Evolutionary conservation across 2,329 filamentous ascomycete genomes (phyloP).

Genomic region (Arthroderma sp.): DNA sequence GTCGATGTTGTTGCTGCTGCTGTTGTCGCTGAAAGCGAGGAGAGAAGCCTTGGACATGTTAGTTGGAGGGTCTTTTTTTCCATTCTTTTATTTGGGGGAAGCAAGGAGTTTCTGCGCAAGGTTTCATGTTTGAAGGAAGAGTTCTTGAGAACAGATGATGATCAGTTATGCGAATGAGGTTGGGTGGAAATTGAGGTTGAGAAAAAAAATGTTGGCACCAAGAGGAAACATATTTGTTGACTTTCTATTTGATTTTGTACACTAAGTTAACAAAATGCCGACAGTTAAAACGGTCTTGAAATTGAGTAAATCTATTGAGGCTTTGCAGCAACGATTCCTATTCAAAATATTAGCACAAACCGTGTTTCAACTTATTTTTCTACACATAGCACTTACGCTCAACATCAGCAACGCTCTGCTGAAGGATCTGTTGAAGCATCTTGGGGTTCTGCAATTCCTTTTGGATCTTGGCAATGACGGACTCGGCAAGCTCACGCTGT

Average conservation of each 20-base stretch:
- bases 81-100: neutral
- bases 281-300: slow-evolving; percentile 3
- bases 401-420: slow-evolving; percentile 90
- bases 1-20: too few relatives aligned
- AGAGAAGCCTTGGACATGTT: too few relatives aligned
- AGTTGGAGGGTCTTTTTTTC: too few relatives aligned
- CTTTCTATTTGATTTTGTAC: slow-evolving; percentile 10
- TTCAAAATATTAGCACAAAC: slow-evolving; percentile 6
- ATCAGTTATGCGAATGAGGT: neutral
- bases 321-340: slow-evolving; percentile 12
- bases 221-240: neutral
- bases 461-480: slow-evolving; percentile 90
- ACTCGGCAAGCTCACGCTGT: slow-evolving; percentile 88
- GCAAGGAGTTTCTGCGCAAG: neutral
- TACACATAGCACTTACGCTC: slow-evolving; percentile 56
- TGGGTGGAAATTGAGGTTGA: neutral
- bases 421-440: slow-evolving; percentile 90
- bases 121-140: neutral
- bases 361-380: slow-evolving; percentile 11
- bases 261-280: slow-evolving; percentile 5
- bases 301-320: slow-evolving; percentile 8
- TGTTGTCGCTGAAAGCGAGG: too few relatives aligned
- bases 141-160: neutral
- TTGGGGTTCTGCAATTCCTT: slow-evolving; percentile 99
- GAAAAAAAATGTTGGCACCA: neutral